phyloP scores from a whole-genome alignment of 129 eudicot genomes.

The Centaurea solstitialis region DNA sequence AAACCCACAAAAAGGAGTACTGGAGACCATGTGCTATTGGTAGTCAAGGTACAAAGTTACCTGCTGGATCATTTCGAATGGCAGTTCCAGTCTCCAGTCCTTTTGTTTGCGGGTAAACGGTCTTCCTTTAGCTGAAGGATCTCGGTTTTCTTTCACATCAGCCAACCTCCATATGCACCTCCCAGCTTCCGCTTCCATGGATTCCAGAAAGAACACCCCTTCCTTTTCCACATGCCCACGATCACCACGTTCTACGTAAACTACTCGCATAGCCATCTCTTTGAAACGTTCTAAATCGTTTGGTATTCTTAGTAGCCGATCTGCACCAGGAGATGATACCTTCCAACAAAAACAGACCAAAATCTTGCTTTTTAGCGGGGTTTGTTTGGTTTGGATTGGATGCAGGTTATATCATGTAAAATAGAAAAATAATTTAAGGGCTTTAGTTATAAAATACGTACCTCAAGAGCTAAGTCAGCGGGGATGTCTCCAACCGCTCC shows the following conservation, averaged over 20 bases:
- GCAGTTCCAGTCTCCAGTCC: slow-evolving; percentile 73
- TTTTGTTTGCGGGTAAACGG: slow-evolving; percentile 79
- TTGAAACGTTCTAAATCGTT: slow-evolving; percentile 78
- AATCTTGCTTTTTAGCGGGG: not conserved
- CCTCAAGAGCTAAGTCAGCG: slow-evolving; percentile 84
- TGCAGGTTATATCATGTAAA: not conserved
- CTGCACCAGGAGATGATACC: slow-evolving; percentile 97
- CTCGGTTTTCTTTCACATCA: slow-evolving; percentile 85
- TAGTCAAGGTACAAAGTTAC: slow-evolving; percentile 58
- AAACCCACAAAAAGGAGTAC: not conserved
- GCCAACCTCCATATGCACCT: slow-evolving; percentile 83
- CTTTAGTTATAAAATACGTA: slow-evolving; percentile 15
- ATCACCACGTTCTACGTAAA: slow-evolving; percentile 47
- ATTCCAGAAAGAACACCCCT: slow-evolving; percentile 61
- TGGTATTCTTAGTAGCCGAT: slow-evolving; percentile 76
- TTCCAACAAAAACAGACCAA: slow-evolving; percentile 17
- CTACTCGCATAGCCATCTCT: slow-evolving; percentile 78
- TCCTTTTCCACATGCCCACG: slow-evolving; percentile 40
- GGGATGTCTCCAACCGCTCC: slow-evolving; percentile 78
- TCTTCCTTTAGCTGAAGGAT: slow-evolving; percentile 73
- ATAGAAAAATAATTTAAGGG: no score
- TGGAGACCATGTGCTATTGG: slow-evolving; percentile 13
- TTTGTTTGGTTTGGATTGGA: not conserved
- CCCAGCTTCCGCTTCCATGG: slow-evolving; percentile 57
- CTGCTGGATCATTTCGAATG: slow-evolving; percentile 49